Base-by-base conservation (phyloP, 331 rosid genomes). In the Acacia pycnantha region DNA sequence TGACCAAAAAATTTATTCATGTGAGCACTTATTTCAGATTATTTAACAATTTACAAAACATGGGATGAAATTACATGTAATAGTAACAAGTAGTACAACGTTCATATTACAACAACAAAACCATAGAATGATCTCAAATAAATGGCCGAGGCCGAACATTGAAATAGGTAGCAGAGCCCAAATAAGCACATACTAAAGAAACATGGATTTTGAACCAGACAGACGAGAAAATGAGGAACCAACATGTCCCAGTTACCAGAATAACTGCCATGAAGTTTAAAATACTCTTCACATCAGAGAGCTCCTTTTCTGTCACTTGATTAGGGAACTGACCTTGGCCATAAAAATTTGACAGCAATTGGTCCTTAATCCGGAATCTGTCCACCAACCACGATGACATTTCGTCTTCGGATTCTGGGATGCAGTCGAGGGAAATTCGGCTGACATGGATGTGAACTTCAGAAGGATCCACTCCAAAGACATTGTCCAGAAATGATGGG, bases 401-500 rank as follows among this genome's bases (percentile, higher is more conserved):
- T 87, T 88, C 86, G 0, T 86, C 87, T 85, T 91, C 94, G 6
- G 94, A 86, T 75, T 77, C 59, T 0, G 93, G 97, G 84, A 93
- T 86, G 22, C 6, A 6, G 35, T 88, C 89, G 9, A 91, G 62
- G 70, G 89, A 59, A 71, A 88, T 6, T 65, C 89, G 87, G 65
- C 58, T 40, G 58, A 93, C 70, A 22, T 93, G 94, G 18, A 93
- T 85, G 85, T 93, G 97, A 81, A 93, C 97, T 85, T 90, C 97
- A 13, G 96, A 85, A 67, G 97, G 97, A 79, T 88, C 89, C 82
- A 90, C 85, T 31, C 96, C 96, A 48, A 81, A 85, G 35, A 88
- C 94, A 73, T 91, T 93, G 88, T 93, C 96, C 77, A 91, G 70
- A 84, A 93, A 93, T 78, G 97, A 86, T 14, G 97, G 97, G 78